Evolutionary conservation across 2,329 filamentous ascomycete species (phyloP), one percentile per base, ranked within the genome.

Genomic region (Trichoderma lentiforme): DNA sequence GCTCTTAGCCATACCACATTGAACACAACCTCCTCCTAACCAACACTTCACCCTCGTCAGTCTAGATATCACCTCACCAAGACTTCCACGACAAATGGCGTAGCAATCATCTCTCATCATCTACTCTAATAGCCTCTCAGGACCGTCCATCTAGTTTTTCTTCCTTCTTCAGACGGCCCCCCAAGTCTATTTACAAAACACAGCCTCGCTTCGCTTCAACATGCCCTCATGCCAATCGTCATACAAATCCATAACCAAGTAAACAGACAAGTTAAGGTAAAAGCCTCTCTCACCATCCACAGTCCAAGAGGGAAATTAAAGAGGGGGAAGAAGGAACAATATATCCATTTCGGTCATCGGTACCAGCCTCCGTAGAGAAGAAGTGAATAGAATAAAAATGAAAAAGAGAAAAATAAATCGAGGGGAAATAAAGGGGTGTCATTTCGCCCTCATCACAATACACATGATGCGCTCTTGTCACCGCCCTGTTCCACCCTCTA

Each of bases 101-200:
- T 63, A 63, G 58, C 60, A 61, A 32, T 57, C 68, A 30, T 69
- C 28, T 70, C 60, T 57, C 58, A 63, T 70, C 67, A 63, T 63
- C 43, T 70, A 56, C 57, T 70, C 68, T 70, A 51, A 61, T 53
- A 69, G n/a, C 56, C 39, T 61, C 66, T 51, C 39, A 5, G 56
- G 56, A 8, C 66, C 66, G 56, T 21, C 56, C 66, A 4, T 69
- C 66, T 69, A 69, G n/a, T 8, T 39, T 7, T 8, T 18, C 12
- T 39, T 18, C 6, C 12, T 18, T 18, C 36, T 7, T 14, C 14
- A 36, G 66, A 58, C 66, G 56, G 36, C 43, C 36, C 36, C 36
- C n/a, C 36, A 61, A 36, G 56, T 61, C 39, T 61, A 61, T 68
- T 57, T 61, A 36, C 66, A 51, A 36, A 58, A 15, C 47, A 39